Evolutionary conservation across 164 flowering plant genomes (phyloP).

Genomic region (Taxillus chinensis): DNA sequence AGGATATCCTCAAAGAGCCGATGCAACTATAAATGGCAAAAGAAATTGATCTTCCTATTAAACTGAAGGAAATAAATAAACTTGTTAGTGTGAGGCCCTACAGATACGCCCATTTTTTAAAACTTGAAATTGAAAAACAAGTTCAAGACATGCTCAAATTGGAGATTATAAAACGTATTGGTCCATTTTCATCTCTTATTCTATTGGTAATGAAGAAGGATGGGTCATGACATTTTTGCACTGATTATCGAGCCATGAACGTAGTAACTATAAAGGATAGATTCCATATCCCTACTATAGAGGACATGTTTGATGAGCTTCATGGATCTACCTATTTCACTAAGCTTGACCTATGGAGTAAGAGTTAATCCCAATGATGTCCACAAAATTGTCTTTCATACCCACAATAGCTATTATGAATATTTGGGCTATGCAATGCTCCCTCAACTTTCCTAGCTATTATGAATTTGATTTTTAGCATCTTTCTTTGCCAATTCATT

Average conservation of each 20-base stretch:
- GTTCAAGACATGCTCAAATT: not conserved
- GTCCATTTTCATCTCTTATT: not conserved
- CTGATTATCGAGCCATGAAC: not conserved
- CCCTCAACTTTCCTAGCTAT: not conserved
- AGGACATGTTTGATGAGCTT: not conserved
- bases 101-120: not conserved
- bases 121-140: not conserved
- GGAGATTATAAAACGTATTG: not conserved
- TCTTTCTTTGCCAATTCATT: not conserved
- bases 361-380: not conserved
- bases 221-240: not conserved
- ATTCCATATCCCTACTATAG: not conserved
- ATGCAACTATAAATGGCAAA: not conserved
- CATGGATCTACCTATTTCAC: not conserved
- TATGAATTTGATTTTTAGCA: not conserved
- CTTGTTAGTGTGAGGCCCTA: not conserved
- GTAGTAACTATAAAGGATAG: not conserved
- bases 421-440: not conserved
- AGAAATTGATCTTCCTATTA: not conserved
- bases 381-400: not conserved
- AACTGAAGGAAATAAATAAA: not conserved
- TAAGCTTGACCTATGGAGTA: not conserved
- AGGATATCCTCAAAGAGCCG: not conserved
- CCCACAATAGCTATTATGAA: not conserved
- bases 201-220: not conserved